phyloP scores from a whole-genome alignment of 768 basidiomycete genomes.

The Boletus reticuloceps region DNA sequence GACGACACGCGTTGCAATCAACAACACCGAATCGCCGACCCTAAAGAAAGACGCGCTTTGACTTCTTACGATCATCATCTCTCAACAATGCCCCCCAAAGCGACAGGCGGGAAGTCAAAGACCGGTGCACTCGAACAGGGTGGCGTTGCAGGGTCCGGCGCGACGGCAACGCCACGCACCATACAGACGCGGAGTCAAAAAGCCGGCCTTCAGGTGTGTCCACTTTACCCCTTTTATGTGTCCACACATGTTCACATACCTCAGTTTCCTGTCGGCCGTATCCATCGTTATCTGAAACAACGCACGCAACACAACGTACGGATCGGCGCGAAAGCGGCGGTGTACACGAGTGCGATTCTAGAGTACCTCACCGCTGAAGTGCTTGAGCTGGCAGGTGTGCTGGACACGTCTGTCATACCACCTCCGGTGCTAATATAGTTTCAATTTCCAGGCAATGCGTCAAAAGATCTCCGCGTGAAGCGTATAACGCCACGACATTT shows the following conservation, averaged over 20 bases:
- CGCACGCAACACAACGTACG: conserved; percentile 92
- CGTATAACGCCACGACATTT: conserved; percentile 96
- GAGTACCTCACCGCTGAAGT: conserved; percentile 98
- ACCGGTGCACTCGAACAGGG: conserved; percentile 34
- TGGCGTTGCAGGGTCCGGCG: conserved; percentile 26
- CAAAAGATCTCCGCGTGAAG: conserved; percentile 95
- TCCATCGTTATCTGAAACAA: conserved; percentile 92
- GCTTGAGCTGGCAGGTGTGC: conserved; percentile 87
- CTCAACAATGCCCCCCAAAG: conserved; percentile 47
- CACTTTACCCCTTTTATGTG: neutral
- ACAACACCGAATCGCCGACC: conserved; percentile 33
- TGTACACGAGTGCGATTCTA: conserved; percentile 93
- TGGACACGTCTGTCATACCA: neutral
- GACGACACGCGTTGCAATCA: conserved; percentile 29
- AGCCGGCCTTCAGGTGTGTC: conserved; percentile 80
- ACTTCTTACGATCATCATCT: conserved; percentile 30
- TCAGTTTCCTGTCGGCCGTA: conserved; percentile 96
- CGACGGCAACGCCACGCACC: conserved; percentile 33
- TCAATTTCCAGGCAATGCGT: conserved; percentile 74
- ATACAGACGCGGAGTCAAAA: conserved; percentile 76
- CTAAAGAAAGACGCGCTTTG: conserved; percentile 33
- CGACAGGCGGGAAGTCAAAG: conserved; percentile 65
- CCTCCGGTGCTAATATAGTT: neutral
- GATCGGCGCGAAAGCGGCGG: conserved; percentile 96
- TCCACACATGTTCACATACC: neutral